Evolutionary conservation across 1,284 basidiomycete species (phyloP), one percentile per base, ranked within the genome.

Genomic region (Ceratorhiza oryzae-sativae): DNA sequence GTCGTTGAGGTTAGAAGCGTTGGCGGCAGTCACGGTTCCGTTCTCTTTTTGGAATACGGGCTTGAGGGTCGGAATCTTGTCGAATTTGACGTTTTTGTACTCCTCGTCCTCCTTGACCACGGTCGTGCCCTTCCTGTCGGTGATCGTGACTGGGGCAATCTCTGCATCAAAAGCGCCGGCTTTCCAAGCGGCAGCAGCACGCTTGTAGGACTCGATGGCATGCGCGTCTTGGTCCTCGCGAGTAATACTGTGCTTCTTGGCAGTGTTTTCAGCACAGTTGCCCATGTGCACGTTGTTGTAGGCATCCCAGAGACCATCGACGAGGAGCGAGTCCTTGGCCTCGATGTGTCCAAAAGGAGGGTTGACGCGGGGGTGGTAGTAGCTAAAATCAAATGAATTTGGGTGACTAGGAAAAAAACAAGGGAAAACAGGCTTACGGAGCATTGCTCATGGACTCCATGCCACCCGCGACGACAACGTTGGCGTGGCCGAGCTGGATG

Each of bases 371-470:
- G 95, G 94, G 61, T 95, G 79, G 75, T 98, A 90, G 89, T 95
- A 98, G 58, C 95, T 97, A 78, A 27, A 23, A 1, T 62, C 49
- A 18, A 67, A 55, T 36, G 34, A 39, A 45, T 77, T 77, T 73
- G 39, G 75, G 27, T 67, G 27, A 62, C 49, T 39, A 36, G 63
- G 30, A 51, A 55, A 32, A 42, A n/a, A 71, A 20, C 3, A 58
- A 62, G 30, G 34, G 39, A 56, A 42, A 58, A 45, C 71, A 71
- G 32, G 86, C 90, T 79, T 81, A 95, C 94, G 89, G 96, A 77
- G 95, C 93, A 77, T 97, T 92, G 78, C 93, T 95, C 97, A 99
- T 99, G 82, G 90, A 94, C 84, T 99, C 97, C 88, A 95, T 95
- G 73, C 97, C 97, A 77, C 97, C 97, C 62, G 95, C 96, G 48